Evolutionary conservation across 1,139 yeast genomes (phyloP).

Genomic region (Geotrichum aggregatum): DNA sequence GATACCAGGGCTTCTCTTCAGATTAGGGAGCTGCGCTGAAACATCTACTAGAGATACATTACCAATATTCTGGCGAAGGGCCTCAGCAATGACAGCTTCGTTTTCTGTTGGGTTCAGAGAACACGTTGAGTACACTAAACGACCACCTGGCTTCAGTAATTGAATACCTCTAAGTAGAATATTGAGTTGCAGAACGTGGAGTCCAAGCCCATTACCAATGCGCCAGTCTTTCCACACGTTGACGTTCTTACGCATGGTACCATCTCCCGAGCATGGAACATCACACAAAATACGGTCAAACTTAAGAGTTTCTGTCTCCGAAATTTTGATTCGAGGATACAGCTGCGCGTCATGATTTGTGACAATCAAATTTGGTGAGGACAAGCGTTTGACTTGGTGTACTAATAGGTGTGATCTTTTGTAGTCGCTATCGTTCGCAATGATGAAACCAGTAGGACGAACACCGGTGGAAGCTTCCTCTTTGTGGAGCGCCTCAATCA

Average conservation of each 20-base stretch:
- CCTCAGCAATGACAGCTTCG: slow-evolving; percentile 94
- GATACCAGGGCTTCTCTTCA: slow-evolving; percentile 70
- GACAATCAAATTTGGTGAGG: slow-evolving; percentile 86
- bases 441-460: slow-evolving; percentile 73
- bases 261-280: slow-evolving; percentile 99
- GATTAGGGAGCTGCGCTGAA: slow-evolving; percentile 67
- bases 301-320: slow-evolving; percentile 42
- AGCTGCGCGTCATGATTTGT: slow-evolving; percentile 98
- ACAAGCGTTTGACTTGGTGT: slow-evolving; percentile 91
- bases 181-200: slow-evolving; percentile 82
- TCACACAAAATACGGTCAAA: slow-evolving; percentile 94
- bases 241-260: slow-evolving; percentile 94
- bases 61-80: slow-evolving; percentile 70
- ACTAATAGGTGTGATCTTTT: slow-evolving; percentile 96
- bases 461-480: slow-evolving; percentile 46
- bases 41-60: slow-evolving; percentile 66
- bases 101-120: slow-evolving; percentile 93
- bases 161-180: slow-evolving; percentile 88
- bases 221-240: slow-evolving; percentile 97
- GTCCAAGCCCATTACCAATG: slow-evolving; percentile 81
- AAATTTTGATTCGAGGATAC: slow-evolving; percentile 74
- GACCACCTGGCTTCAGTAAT: slow-evolving; percentile 81
- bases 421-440: slow-evolving; percentile 95
- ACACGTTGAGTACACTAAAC: slow-evolving; percentile 94
- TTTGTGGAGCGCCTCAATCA: slow-evolving; percentile 83